phyloP scores from a whole-genome alignment of 2,329 filamentous ascomycete species.

The Nothopassalora personata region DNA sequence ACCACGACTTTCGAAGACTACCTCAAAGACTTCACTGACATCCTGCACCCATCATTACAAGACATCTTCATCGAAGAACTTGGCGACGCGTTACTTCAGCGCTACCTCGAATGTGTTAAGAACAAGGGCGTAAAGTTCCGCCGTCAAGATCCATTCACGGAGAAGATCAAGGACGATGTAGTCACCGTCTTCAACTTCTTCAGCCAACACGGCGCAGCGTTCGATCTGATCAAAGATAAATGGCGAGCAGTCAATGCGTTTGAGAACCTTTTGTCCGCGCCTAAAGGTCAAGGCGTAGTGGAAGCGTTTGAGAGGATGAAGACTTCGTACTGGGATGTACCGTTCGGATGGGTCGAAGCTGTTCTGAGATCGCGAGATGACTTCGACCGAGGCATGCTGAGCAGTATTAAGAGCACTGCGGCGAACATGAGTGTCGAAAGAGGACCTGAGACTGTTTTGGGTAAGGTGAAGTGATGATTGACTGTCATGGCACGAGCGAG shows the following conservation, averaged over 20 bases:
- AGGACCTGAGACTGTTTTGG: slow-evolving; percentile 89
- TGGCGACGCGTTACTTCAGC: slow-evolving; percentile 80
- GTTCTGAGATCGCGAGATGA: slow-evolving; percentile 83
- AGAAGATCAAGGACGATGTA: slow-evolving; percentile 91
- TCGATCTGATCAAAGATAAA: slow-evolving; percentile 74
- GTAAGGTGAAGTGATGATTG: slow-evolving; percentile 54
- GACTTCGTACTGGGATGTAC: slow-evolving; percentile 82
- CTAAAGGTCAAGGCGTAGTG: slow-evolving; percentile 66
- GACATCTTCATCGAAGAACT: slow-evolving; percentile 94
- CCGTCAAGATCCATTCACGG: slow-evolving; percentile 77
- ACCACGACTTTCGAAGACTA: slow-evolving; percentile 95
- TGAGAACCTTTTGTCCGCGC: slow-evolving; percentile 66
- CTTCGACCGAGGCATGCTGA: slow-evolving; percentile 86
- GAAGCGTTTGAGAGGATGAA: slow-evolving; percentile 82
- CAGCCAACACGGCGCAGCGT: slow-evolving; percentile 60
- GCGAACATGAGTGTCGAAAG: slow-evolving; percentile 76
- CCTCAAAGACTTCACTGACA: slow-evolving; percentile 71
- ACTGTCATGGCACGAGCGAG: background rate
- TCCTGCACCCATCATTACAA: slow-evolving; percentile 78
- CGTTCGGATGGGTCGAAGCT: slow-evolving; percentile 91
- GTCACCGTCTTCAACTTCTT: slow-evolving; percentile 89
- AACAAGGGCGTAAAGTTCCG: slow-evolving; percentile 90
- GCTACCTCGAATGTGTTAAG: slow-evolving; percentile 76
- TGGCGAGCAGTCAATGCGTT: slow-evolving; percentile 90
- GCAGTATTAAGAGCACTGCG: slow-evolving; percentile 80